Evolutionary conservation across 177 flowering plant species (phyloP).

Genomic region (Vitis hybrid): DNA sequence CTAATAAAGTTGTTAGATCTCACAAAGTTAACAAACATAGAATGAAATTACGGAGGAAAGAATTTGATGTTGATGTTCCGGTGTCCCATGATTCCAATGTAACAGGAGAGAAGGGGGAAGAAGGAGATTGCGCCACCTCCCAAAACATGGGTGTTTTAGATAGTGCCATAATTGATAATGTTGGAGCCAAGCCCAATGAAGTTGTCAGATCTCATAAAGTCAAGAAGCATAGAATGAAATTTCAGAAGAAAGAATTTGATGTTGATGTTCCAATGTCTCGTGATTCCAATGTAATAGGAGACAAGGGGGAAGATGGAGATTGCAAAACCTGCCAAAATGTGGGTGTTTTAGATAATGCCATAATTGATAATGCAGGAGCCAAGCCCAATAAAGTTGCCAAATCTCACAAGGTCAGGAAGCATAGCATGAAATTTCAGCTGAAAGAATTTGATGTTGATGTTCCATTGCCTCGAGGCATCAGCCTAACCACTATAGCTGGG

Average conservation of each 20-base stretch:
- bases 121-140: too few species aligned
- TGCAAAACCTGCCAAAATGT: neutral
- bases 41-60: too few species aligned
- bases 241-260: too few species aligned
- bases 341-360: neutral
- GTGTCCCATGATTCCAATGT: neutral
- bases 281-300: neutral
- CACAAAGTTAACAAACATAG: too few species aligned
- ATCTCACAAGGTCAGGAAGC: constrained; percentile 2
- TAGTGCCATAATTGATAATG: too few species aligned
- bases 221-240: too few species aligned
- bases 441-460: constrained; percentile 19
- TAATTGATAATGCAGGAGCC: constrained; percentile 3
- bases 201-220: too few species aligned
- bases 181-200: too few species aligned
- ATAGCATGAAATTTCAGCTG: constrained; percentile 4
- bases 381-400: constrained; percentile 11
- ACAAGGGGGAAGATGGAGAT: neutral
- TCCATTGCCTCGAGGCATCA: constrained; percentile 54
- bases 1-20: too few species aligned
- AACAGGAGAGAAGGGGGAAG: constrained; percentile 2
- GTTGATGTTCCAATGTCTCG: constrained; percentile 7
- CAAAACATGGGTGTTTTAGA: too few species aligned
- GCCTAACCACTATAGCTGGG: constrained; percentile 45
- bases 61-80: too few species aligned